These are phyloP conservation scores for Verbena officinalis DNA, from an alignment of 257 asterid species.

Conservation along the genomic window DNA sequence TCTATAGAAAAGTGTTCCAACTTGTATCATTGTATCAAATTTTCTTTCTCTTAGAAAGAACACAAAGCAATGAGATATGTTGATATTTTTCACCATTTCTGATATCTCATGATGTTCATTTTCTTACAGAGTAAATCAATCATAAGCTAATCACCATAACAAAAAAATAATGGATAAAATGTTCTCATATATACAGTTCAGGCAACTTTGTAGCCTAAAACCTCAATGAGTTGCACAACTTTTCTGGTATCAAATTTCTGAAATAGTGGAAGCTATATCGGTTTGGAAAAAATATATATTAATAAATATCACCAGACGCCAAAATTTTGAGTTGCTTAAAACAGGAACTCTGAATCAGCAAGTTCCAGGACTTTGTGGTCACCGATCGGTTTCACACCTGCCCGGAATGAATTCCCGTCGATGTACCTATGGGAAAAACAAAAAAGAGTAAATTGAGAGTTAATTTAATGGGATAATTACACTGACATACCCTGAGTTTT, in stretches of 20 bases:
- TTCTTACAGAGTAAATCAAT: background rate
- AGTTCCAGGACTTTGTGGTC: slow-evolving; percentile 75
- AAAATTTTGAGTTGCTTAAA: slow-evolving; percentile 37
- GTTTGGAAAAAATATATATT: background rate
- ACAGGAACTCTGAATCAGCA: slow-evolving; percentile 63
- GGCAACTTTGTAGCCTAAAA: background rate
- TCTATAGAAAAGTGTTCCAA: no score
- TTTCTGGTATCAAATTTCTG: background rate
- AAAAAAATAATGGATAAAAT: background rate
- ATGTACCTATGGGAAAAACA: slow-evolving; percentile 55
- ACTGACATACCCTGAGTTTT: no score
- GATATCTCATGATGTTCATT: background rate
- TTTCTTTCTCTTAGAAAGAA: no score
- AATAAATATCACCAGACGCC: background rate
- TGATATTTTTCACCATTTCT: background rate
- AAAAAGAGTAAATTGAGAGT: background rate
- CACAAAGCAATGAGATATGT: no score
- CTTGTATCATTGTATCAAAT: no score
- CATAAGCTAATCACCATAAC: background rate
- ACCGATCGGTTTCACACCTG: slow-evolving; percentile 74
- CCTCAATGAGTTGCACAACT: background rate
- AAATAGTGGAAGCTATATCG: background rate
- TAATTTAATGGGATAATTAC: no score
- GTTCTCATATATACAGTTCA: background rate
- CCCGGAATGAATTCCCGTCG: slow-evolving; percentile 72